Evolutionary conservation across 495 filamentous ascomycete genomes (phyloP).

Genomic region (Emericellopsis terricola): DNA sequence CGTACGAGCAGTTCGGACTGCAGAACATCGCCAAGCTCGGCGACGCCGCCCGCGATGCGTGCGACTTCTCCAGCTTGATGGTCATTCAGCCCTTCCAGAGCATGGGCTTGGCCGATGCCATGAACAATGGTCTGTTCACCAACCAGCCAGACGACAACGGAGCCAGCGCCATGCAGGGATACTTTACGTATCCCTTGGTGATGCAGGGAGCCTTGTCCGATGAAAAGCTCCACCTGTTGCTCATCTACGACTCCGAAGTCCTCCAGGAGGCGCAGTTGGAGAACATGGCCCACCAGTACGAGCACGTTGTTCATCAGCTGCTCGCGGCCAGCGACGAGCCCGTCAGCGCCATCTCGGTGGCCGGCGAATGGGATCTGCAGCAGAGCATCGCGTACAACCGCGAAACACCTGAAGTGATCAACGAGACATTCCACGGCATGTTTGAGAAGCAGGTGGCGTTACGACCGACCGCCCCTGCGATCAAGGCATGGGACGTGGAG

Average conservation of each 20-base stretch:
- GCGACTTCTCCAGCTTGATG: slow-evolving; percentile 1
- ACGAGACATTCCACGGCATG: slow-evolving; percentile 10
- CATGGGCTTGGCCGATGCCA: not conserved
- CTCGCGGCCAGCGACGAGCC: not conserved
- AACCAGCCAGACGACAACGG: too few relatives aligned
- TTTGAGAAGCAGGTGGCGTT: slow-evolving; percentile 6
- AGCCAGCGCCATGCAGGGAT: not conserved
- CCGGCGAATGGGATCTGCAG: not conserved
- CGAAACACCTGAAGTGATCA: slow-evolving; percentile 2
- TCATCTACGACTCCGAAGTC: not conserved
- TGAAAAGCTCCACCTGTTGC: not conserved
- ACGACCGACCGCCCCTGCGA: slow-evolving; percentile 7
- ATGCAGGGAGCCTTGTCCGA: slow-evolving; percentile 1
- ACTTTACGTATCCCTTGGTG: slow-evolving; percentile 1
- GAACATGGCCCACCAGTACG: not conserved
- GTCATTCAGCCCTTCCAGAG: slow-evolving; percentile 1
- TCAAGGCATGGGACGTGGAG: slow-evolving; percentile 33
- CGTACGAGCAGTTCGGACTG: slow-evolving; percentile 27
- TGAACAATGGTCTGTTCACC: too few relatives aligned
- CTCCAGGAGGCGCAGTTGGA: not conserved
- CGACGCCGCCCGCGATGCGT: slow-evolving; percentile 1
- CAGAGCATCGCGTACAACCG: not conserved
- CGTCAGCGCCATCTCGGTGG: not conserved
- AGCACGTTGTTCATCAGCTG: not conserved
- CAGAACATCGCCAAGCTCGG: slow-evolving; percentile 14